These are phyloP conservation scores for Mucor velutinosus DNA, from an alignment of 371 early-diverging fungal genomes.

Conservation along the genomic window DNA sequence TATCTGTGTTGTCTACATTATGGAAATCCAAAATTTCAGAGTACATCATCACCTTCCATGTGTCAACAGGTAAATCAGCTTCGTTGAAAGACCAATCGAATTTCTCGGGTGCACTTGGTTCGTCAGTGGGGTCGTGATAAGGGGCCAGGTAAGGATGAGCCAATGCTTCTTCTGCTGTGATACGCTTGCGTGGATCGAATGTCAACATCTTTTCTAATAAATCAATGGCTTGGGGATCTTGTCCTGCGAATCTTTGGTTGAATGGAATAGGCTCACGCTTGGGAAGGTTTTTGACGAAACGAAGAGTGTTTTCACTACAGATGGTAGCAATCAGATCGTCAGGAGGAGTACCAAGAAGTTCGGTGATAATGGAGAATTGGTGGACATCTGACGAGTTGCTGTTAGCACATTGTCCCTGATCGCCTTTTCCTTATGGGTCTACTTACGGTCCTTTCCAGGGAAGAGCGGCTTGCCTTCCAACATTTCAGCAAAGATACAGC, in stretches of 20 bases:
- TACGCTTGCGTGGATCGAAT: constrained; percentile 92
- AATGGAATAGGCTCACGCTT: constrained; percentile 82
- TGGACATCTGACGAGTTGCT: constrained; percentile 66
- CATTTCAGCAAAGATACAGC: constrained; percentile 95
- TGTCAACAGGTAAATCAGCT: constrained; percentile 84
- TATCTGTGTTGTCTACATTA: constrained; percentile 46
- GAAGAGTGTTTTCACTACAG: constrained; percentile 91
- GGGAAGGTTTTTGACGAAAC: constrained; percentile 89
- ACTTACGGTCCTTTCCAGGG: constrained; percentile 89
- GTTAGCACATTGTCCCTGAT: too few species aligned
- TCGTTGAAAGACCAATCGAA: constrained; percentile 97
- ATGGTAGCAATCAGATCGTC: constrained; percentile 92
- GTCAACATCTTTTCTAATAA: constrained; percentile 89
- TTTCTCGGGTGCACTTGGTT: constrained; percentile 75
- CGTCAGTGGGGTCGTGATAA: constrained; percentile 94
- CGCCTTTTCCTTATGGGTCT: neutral
- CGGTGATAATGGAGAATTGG: constrained; percentile 94
- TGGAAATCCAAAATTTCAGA: constrained; percentile 74
- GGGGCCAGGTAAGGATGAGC: constrained; percentile 85
- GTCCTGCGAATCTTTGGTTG: constrained; percentile 55
- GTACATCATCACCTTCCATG: constrained; percentile 89
- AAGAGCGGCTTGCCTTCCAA: constrained; percentile 84
- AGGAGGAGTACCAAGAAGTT: constrained; percentile 90
- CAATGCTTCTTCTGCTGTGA: constrained; percentile 88
- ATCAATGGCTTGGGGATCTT: constrained; percentile 74